Evolutionary conservation across 164 flowering plant genomes (phyloP), one percentile per base, ranked within the genome.

Genomic region (Annona squamosa): DNA sequence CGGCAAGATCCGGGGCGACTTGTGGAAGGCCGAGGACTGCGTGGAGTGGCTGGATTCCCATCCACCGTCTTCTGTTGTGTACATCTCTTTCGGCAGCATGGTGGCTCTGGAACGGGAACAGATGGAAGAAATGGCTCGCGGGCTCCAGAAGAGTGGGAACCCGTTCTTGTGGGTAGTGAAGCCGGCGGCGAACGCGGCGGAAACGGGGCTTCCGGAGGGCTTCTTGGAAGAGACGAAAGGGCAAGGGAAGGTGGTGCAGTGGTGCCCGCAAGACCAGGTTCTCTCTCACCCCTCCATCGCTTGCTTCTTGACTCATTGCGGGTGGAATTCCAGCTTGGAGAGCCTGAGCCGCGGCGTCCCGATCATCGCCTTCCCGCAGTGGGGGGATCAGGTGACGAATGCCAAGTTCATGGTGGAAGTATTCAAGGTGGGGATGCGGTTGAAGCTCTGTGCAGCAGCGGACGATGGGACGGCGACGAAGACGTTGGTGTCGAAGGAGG

Each of bases 311-410:
- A 86, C 89, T 0, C 93, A 90, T 72, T 90, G 93, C 52, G 93
- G 95, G 0, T 90, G 95, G 95, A 89, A 89, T 76, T 90, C 93
- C 2, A 63, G 91, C 0, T 62, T 85, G 82, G 93, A 90, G 80
- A 78, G 85, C 4, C 64, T 88, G 4, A 37, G 84, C 3, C 79
- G 77, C 0, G 91, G 93, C 4, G 76, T 88, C 45, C 90, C 89
- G 5, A 81, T 88, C 45, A 75, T 86, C 64, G 78, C 83, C 4
- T 85, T 86, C 66, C 90, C 91, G 2, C 85, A 80, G 10, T 91
- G 89, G 89, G 89, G 91, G 0, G 96, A 91, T 67, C 95, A 90
- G 69, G 86, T 85, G 5, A 89, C 87, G 10, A 73, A 89, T 66
- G 92, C 90, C 1, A 83, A 79, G 79, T 87, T 83, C 70, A 69